Evolutionary conservation across 441 rosid genomes (phyloP).

Genomic region (Pelargonium cotyledonis): DNA sequence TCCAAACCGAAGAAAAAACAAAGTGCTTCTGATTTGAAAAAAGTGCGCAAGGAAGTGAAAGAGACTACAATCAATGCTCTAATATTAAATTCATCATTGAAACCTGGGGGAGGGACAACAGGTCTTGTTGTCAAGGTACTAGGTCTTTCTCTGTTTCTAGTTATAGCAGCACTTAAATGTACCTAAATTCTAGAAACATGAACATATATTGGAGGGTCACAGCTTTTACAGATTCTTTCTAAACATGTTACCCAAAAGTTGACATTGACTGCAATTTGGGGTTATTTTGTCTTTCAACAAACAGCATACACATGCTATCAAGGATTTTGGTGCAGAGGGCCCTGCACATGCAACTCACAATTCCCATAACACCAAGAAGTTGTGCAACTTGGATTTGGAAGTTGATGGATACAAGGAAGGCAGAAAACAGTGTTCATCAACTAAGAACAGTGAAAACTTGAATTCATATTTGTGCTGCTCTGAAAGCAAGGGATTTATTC

Average conservation of each 20-base stretch:
- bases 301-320: conserved; percentile 21
- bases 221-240: too few species aligned
- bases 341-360: conserved; percentile 9
- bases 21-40: conserved; percentile 20
- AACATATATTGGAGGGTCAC: too few species aligned
- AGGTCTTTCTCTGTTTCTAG: too few species aligned
- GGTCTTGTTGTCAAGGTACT: conserved; percentile 27
- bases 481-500: conserved; percentile 17
- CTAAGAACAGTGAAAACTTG: conserved; percentile 19
- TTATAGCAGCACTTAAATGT: too few species aligned
- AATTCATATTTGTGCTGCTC: conserved; percentile 16
- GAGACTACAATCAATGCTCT: conserved; percentile 26
- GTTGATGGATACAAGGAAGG: conserved; percentile 14
- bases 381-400: conserved; percentile 17
- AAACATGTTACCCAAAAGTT: too few species aligned
- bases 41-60: conserved; percentile 28
- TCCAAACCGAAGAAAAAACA: conserved; percentile 20
- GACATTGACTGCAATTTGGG: conserved; percentile 12
- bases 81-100: conserved; percentile 26
- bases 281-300: conserved; percentile 13
- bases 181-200: neutral
- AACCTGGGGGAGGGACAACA: conserved; percentile 21
- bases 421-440: conserved; percentile 18
- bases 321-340: conserved; percentile 17
- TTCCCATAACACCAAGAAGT: conserved; percentile 11